Conservation (phyloP, 352 stramenopile genomes). For the Phytophthora pseudosyringae region DNA sequence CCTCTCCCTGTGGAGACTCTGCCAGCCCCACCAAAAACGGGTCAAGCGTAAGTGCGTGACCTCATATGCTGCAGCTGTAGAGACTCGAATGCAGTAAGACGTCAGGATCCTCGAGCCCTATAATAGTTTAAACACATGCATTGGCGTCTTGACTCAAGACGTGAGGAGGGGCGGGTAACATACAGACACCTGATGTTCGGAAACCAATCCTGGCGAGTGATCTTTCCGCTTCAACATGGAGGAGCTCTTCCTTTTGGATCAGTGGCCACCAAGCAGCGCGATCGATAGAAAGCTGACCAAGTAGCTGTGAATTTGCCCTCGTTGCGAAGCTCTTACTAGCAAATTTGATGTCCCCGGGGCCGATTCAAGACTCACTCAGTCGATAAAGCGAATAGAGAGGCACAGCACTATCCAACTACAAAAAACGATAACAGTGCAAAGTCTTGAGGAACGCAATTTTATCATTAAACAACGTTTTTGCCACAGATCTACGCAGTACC, state of each 20-base stretch:
- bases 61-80: slow-evolving; percentile 12
- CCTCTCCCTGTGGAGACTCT: slow-evolving; percentile 18
- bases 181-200: slow-evolving; percentile 13
- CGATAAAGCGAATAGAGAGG: no score
- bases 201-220: slow-evolving; percentile 22
- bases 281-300: not conserved
- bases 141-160: not conserved
- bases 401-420: no score
- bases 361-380: no score
- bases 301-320: not conserved
- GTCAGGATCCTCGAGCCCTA: slow-evolving; percentile 3
- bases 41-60: slow-evolving; percentile 21
- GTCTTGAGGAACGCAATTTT: no score
- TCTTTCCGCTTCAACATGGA: slow-evolving; percentile 18
- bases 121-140: not conserved
- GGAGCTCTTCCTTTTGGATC: not conserved
- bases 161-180: not conserved
- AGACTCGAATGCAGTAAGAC: slow-evolving; percentile 8
- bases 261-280: not conserved
- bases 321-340: no score
- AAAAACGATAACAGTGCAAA: no score
- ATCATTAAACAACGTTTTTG: not conserved
- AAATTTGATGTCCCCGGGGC: no score
- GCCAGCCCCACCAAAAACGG: not conserved
- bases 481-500: not conserved